Evolutionary conservation across 768 basidiomycete genomes (phyloP), one percentile per base, ranked within the genome.

Genomic region (Nevesoporus exiguus): DNA sequence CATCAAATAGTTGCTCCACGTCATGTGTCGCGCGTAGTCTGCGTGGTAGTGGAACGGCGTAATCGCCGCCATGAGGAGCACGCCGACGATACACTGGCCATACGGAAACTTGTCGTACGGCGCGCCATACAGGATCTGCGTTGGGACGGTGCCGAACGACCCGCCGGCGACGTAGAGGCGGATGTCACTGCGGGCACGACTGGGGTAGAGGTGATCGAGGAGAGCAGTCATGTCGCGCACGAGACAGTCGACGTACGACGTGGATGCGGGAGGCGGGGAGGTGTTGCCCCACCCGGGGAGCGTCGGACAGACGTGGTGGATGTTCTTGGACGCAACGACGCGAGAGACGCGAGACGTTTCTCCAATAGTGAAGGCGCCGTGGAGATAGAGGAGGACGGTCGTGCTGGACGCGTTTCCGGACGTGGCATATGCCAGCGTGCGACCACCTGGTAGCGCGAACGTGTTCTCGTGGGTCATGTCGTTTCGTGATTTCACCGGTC

Each of bases 241-340:
- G 51, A 84, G 66, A 13, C 72, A 71, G 22, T 73, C 66, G 46
- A 76, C 63, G 60, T 78, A 83, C 2, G 74, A 60, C 0, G 64
- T 52, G 8, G 65, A 53, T 8, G 69, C 55, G 4, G 62, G 63
- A 6, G 74, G 64, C 1, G 78, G 74, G 0, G 80, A 79, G 6
- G 82, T 77, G 42, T 72, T 72, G 3, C 82, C 82, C 82, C 83
- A 84, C 2, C 81, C 83, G 21, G 80, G 78, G 30, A 84, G 76
- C 10, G 82, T 79, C 3, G 81, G 81, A 11, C 76, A 71, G 37
- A 84, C 62, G 47, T 69, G 69, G 60, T 80, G 81, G 5, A 79
- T 65, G 41, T 73, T 61, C 57, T 72, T 77, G 15, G 76, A 70
- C 10, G 70, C 31, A 52, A 80, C 60, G 27, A 66, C 59, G 14